Evolutionary conservation across 441 rosid genomes (phyloP), one percentile per base, ranked within the genome.

Genomic region (Iberis amara): DNA sequence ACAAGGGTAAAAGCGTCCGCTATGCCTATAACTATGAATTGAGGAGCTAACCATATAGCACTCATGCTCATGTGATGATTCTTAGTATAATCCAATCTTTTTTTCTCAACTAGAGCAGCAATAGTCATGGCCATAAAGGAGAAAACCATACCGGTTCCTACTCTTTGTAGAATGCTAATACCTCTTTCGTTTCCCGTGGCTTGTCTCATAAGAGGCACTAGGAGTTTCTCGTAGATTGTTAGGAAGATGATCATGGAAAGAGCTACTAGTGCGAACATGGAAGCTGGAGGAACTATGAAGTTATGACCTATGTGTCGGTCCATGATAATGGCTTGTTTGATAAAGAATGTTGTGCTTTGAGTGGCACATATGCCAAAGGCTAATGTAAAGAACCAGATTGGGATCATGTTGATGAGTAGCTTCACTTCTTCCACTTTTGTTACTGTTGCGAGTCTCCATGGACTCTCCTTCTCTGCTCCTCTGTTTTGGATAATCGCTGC

Each of bases 71-170:
- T 50, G 55, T 55, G 32, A 55, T 5, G 89, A 74, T 41, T 72
- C 78, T 12, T 72, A 6, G 11, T 0, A 71, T 76, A 52, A 50
- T 66, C 41, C 8, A 82, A 76, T 48, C 98, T 66, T 57, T 75
- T 85, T 12, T 51, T 71, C 72, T 91, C 98, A 4, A 80, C 83
- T 32, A 88, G 1, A 43, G 94, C 96, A 5, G 95, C 83, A 52
- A 63, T 72, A 1, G 77, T 69, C 96, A 91, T 85, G 14, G 91
- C 52, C 1, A 66, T 5, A 8, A 82, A 39, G 0, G 96, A 75
- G 75, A 91, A 85, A 7, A 76, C 23, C 87, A 91, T 88, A n/a
- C 98, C 98, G 31, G 75, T 73, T 5, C 96, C 98, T 0, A 91
- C 77, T 61, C 98, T 78, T 60, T 85, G 94, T 46, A 91, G 87